Base-by-base conservation (phyloP, 2,329 filamentous ascomycete species). In the Drechslerella dactyloides region DNA sequence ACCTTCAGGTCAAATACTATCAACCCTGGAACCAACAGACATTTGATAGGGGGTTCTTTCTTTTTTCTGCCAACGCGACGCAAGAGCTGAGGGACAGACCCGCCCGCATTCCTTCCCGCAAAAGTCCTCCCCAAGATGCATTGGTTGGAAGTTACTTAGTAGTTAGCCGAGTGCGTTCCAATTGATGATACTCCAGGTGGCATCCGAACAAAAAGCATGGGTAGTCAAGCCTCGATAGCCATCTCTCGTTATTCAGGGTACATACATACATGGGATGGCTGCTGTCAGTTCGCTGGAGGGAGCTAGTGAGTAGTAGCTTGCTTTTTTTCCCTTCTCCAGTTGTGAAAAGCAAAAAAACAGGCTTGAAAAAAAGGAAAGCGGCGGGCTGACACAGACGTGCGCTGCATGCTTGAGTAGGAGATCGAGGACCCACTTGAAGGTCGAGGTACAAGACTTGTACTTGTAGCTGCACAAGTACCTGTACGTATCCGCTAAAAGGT, bases 381-480 rank as follows among this genome's bases (percentile, higher is more conserved):
- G 15, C 50, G 50, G 48, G 48, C 58, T 54, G 58, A 62, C 58
- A 53, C n/a, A 17, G 30, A 53, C 23, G 54, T 40, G 40, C 35
- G 13, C 27, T n/a, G 55, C 50, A 63, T 63, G 50, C n/a, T n/a
- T n/a, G n/a, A n/a, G n/a, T n/a, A 48, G 54, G 24, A 5, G 59
- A 44, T 35, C 58, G 35, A 53, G 40, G 13, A 21, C 17, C 15
- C 8, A 48, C 44, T 17, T 17, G 21, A 2, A 23, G 19, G 27
- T 40, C 27, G 24, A 48, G 13, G 37, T 48, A 21, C 48, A 52
- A 19, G 54, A 50, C 56, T 69, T 55, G 44, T 48, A 35, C n/a
- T n/a, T 33, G 66, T 64, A 63, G 53, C 57, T 50, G 52, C 33
- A 53, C 30, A 54, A 50, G 59, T 70, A 70, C 54, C 40, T 55